Percentiles rank a stretch among this genome's conserved stretches.
These are phyloP conservation scores for Talaromyces sp. DNA, from an alignment of 2,329 filamentous ascomycete genomes.

Conservation along the genomic window DNA sequence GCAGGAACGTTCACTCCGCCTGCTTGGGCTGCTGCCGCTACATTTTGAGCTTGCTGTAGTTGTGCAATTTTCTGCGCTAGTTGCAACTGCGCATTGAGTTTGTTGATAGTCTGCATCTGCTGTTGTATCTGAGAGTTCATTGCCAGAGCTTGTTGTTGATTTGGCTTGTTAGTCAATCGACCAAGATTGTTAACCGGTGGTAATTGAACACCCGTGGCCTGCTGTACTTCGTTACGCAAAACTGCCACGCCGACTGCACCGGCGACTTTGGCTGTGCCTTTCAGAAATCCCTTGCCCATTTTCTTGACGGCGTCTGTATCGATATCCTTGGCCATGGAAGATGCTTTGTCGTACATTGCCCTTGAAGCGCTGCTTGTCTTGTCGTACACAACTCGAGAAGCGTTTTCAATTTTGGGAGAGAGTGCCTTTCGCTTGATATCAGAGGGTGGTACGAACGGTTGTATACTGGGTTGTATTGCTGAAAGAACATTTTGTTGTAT, in stretches of 20 bases:
- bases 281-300: constrained; percentile 7
- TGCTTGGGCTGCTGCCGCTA: not conserved
- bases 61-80: not conserved
- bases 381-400: constrained; percentile 1
- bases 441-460: not conserved
- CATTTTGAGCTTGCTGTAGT: not conserved
- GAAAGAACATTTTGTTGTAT: constrained; percentile 1
- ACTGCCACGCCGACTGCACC: not conserved
- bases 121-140: constrained; percentile 3
- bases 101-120: constrained; percentile 1
- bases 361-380: constrained; percentile 4
- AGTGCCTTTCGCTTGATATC: constrained; percentile 8
- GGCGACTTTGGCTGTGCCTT: constrained; percentile 5
- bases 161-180: not conserved
- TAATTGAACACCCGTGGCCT: constrained; percentile 6
- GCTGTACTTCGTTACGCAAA: constrained; percentile 1
- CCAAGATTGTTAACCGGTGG: not conserved
- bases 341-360: constrained; percentile 7
- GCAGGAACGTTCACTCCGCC: not conserved
- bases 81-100: constrained; percentile 1
- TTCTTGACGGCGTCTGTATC: constrained; percentile 9
- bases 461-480: constrained; percentile 3
- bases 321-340: constrained; percentile 5
- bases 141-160: constrained; percentile 1
- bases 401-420: constrained; percentile 2